These are phyloP conservation scores for Psilocybe tampanensis DNA, from an alignment of 768 basidiomycete genomes.

Conservation along the genomic window DNA sequence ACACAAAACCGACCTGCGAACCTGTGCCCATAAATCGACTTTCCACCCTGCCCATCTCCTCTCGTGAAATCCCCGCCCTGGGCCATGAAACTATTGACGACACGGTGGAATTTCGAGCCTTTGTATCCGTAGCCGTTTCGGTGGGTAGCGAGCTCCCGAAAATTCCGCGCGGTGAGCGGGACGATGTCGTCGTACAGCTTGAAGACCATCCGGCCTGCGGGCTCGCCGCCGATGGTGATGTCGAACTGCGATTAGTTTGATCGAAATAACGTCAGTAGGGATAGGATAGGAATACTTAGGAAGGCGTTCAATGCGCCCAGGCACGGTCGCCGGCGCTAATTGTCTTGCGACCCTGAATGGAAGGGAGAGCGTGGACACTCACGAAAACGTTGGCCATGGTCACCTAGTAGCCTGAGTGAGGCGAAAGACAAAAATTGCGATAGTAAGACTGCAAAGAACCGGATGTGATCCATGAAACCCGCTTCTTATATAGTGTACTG, in stretches of 20 bases:
- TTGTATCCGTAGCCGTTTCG: constrained; percentile 74
- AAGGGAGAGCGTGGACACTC: constrained; percentile 5
- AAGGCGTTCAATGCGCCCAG: not conserved
- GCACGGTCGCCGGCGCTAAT: not conserved
- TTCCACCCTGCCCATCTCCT: constrained; percentile 75
- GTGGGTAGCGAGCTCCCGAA: constrained; percentile 87
- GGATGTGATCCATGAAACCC: not conserved
- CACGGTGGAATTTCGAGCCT: constrained; percentile 73
- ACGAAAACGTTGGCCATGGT: constrained; percentile 34
- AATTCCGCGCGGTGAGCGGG: constrained; percentile 78
- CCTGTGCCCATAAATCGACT: constrained; percentile 74
- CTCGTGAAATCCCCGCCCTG: constrained; percentile 89
- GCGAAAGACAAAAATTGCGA: constrained; percentile 2
- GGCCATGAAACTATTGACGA: constrained; percentile 85
- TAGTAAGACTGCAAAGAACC: not conserved
- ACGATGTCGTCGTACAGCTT: constrained; percentile 82
- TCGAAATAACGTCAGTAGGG: no score
- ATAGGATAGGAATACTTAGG: no score
- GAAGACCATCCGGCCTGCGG: constrained; percentile 70
- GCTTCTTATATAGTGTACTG: constrained; percentile 12
- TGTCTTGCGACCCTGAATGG: not conserved
- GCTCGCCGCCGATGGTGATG: constrained; percentile 46
- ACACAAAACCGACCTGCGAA: constrained; percentile 56
- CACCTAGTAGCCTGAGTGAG: constrained; percentile 8
- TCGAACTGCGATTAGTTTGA: no score